phyloP scores from a whole-genome alignment of 305 asterid genomes.

The Solanum hybrid region DNA sequence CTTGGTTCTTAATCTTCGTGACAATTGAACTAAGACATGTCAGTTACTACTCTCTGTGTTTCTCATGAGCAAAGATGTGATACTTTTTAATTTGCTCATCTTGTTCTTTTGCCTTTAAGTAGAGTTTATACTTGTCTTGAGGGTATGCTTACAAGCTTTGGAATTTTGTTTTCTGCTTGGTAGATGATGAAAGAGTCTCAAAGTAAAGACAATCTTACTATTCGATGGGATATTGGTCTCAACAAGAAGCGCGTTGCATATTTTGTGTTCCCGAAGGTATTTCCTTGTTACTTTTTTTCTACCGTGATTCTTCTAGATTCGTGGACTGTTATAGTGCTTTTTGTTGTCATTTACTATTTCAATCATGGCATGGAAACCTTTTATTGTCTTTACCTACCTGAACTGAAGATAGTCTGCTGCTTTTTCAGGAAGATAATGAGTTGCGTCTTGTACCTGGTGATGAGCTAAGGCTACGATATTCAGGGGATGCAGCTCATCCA shows the following conservation, averaged over 20 bases:
- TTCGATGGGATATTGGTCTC: constrained; percentile 99
- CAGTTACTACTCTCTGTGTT: neutral
- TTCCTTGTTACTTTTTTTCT: neutral
- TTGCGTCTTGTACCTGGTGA: constrained; percentile 99
- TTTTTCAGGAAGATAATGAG: constrained; percentile 92
- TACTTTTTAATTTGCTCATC: neutral
- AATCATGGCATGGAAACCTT: neutral
- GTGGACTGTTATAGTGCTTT: neutral
- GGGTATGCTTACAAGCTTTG: neutral
- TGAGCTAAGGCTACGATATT: constrained; percentile 90
- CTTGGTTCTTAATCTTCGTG: neutral
- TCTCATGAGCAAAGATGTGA: neutral
- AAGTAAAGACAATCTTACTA: constrained; percentile 87
- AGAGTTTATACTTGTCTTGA: neutral
- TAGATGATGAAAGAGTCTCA: constrained; percentile 99
- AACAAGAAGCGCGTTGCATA: constrained; percentile 96
- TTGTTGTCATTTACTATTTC: neutral
- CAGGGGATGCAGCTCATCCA: constrained; percentile 96
- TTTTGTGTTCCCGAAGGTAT: constrained; percentile 95
- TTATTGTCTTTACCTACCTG: neutral
- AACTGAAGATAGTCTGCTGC: constrained; percentile 14
- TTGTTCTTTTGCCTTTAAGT: neutral
- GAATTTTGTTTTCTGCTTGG: constrained; percentile 15
- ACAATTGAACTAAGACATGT: neutral
- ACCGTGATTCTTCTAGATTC: neutral